Evolutionary conservation across 495 filamentous ascomycete species (phyloP), one percentile per base, ranked within the genome.

Genomic region (Annulohypoxylon moriforme): DNA sequence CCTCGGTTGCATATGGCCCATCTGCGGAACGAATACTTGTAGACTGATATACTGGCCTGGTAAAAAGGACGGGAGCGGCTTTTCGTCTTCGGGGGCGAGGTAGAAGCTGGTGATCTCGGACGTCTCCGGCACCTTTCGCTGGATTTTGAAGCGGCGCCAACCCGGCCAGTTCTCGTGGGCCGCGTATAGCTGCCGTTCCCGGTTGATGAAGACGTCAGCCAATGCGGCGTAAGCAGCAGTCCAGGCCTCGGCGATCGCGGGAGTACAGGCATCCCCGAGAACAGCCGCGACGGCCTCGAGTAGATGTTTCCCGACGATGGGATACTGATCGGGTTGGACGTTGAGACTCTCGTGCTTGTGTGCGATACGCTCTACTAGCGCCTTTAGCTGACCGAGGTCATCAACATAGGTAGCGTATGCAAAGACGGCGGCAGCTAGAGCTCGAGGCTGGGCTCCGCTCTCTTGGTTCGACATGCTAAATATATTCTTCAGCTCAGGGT

Each of bases 261-360:
- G 80, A 0, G 90, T 93, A 40, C 90, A 84, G 7, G 90, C 91
- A 18, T 86, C 84, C 11, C 90, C 90, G 1, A 93, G 85, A 0
- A 93, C 89, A 53, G 86, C 75, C 56, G 85, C 86, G 82, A 94
- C 91, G 31, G 90, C 89, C 55, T 85, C 86, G 57, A 94, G 83
- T 7, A 93, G 85, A 78, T 87, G 85, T 71, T 85, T 85, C 60
- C 88, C 91, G 29, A 94, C 91, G 55, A 91, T 86, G 47, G 85
- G 75, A 80, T 93, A 93, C 64, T 91, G 85, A 7, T 86, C 89
- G 22, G 91, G 87, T 62, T 85, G 79, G 71, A 94, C 88, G 78
- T 88, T 88, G 31, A 93, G 86, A 0, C 88, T 91, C 46, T 88
- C 91, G 69, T 94, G 91, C 79, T 93, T 93, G 78, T 91, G 85